These are phyloP conservation scores for Didymellaceae sp. DNA, from an alignment of 2,329 filamentous ascomycete species.

Conservation along the genomic window DNA sequence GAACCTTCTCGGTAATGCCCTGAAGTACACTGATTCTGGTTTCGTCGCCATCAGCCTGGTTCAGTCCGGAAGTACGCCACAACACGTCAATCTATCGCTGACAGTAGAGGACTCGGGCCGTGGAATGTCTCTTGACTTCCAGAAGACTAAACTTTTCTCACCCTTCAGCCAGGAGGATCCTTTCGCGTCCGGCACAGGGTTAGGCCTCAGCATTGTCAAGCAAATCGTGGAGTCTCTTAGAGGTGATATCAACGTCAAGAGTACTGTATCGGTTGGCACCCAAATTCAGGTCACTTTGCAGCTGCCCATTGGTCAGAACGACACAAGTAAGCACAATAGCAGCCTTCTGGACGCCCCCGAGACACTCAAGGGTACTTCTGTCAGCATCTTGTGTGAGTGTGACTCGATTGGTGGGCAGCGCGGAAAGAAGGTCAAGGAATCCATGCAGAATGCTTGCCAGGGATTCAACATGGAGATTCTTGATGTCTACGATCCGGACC, in stretches of 20 bases:
- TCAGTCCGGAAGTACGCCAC: slow-evolving; percentile 19
- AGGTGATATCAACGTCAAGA: slow-evolving; percentile 43
- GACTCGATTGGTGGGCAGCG: slow-evolving; percentile 28
- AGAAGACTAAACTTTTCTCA: slow-evolving; percentile 39
- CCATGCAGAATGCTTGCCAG: slow-evolving; percentile 33
- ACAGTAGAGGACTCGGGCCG: slow-evolving; percentile 44
- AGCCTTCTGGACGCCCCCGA: slow-evolving; percentile 23
- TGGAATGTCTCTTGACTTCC: slow-evolving; percentile 46
- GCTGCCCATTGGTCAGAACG: slow-evolving; percentile 24
- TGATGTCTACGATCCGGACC: slow-evolving; percentile 19
- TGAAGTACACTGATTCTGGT: slow-evolving; percentile 45
- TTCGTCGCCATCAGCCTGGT: slow-evolving; percentile 38
- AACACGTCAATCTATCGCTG: slow-evolving; percentile 42
- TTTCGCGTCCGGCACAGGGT: slow-evolving; percentile 41
- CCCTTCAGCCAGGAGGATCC: slow-evolving; percentile 48
- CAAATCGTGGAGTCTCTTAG: slow-evolving; percentile 43
- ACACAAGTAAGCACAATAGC: slow-evolving; percentile 20
- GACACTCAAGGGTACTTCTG: slow-evolving; percentile 27
- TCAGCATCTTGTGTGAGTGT: slow-evolving; percentile 31
- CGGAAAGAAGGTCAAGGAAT: slow-evolving; percentile 35
- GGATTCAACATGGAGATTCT: slow-evolving; percentile 33
- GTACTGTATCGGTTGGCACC: slow-evolving; percentile 37
- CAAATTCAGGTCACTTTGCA: slow-evolving; percentile 32
- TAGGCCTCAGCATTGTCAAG: slow-evolving; percentile 46
- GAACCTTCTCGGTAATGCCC: slow-evolving; percentile 46